phyloP scores from a whole-genome alignment of 2,329 filamentous ascomycete species.

The Penicillium sp. region DNA sequence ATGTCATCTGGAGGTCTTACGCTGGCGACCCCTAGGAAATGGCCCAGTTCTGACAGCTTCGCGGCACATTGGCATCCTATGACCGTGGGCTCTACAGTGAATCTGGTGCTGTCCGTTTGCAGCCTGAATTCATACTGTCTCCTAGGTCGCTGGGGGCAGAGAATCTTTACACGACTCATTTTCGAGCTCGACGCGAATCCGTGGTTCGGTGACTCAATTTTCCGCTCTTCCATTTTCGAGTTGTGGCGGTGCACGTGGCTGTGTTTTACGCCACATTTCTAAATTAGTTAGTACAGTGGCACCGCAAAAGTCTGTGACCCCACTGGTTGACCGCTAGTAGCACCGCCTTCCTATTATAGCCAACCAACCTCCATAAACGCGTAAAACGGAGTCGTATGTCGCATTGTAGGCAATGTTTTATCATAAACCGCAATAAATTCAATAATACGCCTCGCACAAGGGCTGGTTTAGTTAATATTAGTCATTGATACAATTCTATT shows the following conservation, averaged over 20 bases:
- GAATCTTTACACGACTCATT: neutral
- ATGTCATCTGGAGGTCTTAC: conserved; percentile 3
- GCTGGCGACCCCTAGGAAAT: neutral
- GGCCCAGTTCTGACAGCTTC: neutral
- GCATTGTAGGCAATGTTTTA: no score
- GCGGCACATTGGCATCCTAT: neutral
- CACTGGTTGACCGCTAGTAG: no score
- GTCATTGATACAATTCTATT: no score
- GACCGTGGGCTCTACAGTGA: no score
- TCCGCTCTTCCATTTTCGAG: neutral
- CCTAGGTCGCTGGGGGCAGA: neutral
- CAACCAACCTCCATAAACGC: no score
- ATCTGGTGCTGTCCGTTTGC: neutral
- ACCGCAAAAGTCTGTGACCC: no score
- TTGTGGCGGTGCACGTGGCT: conserved; percentile 6
- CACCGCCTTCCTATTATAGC: no score
- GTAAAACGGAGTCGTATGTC: no score
- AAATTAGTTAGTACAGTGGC: neutral
- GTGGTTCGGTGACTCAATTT: neutral
- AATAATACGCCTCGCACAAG: no score
- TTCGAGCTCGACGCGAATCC: neutral
- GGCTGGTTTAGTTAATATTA: no score
- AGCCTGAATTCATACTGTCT: neutral
- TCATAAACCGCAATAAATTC: no score
- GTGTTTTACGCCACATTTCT: conserved; percentile 3